These are phyloP conservation scores for Dictyostelium citrinum DNA, from an alignment of 78 protist species.

Conservation along the genomic window DNA sequence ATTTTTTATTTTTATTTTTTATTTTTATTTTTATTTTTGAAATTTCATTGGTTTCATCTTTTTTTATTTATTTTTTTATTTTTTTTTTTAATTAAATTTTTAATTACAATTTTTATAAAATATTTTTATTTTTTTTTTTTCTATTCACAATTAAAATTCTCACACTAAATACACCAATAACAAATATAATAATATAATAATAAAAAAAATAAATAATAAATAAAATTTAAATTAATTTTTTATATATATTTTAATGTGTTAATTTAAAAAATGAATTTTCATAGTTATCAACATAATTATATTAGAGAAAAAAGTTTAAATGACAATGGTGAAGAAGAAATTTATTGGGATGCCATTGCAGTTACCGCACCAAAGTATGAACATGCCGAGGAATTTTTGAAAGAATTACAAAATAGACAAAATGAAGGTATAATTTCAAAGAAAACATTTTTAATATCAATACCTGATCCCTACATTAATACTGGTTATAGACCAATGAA, in stretches of 20 bases:
- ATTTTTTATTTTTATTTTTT: too few species aligned
- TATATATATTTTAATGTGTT: background rate
- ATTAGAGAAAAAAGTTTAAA: background rate
- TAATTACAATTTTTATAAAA: too few species aligned
- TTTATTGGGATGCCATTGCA: constrained; percentile 46
- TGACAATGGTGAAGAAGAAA: background rate
- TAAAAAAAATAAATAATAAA: background rate
- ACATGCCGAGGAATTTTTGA: constrained; percentile 45
- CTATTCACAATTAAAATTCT: background rate
- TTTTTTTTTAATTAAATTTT: too few species aligned
- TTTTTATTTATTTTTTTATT: too few species aligned
- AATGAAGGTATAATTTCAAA: constrained; percentile 40
- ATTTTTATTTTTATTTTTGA: too few species aligned
- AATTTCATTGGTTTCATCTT: too few species aligned
- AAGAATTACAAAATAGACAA: constrained; percentile 47
- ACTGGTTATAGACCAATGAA: background rate
- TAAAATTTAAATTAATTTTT: background rate
- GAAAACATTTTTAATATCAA: constrained; percentile 11
- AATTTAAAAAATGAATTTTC: background rate
- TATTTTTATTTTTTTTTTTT: too few species aligned
- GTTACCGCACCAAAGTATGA: constrained; percentile 60
- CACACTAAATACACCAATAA: too few species aligned
- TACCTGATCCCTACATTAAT: constrained; percentile 40
- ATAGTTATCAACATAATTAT: background rate
- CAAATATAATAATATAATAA: background rate